Evolutionary conservation across 2,329 filamentous ascomycete species (phyloP), one percentile per base, ranked within the genome.

Genomic region (Drechslerella stenobrocha): DNA sequence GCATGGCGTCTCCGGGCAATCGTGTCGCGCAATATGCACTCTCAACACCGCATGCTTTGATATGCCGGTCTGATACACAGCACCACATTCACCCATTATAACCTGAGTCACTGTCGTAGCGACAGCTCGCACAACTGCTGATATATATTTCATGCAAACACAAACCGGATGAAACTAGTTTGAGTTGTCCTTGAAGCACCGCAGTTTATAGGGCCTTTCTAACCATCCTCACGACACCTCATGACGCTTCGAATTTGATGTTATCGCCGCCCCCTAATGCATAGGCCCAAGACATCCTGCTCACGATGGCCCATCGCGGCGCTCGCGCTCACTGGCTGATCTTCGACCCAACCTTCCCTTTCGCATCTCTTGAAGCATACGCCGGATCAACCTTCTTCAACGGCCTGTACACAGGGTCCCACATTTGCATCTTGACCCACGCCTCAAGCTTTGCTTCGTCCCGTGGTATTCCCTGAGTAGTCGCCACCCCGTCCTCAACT

Each of bases 391-490:
- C 84, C 32, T 80, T 78, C 74, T 80, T 81, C 71, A 90, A 74
- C 0, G 83, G 82, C 23, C 87, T 76, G 74, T 91, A 92, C 48
- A 80, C 80, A 0, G 88, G 81, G 69, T 87, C 79, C 88, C 88
- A 91, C 88, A 91, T 91, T 79, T 90, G 88, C 77, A 85, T 85
- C 23, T 80, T 76, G 64, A 91, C 85, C 88, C 88, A 92, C 60
- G 82, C 81, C 57, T 88, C 84, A 30, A 89, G 72, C 2, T 84
- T 81, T 0, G 73, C 77, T 1, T 83, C 78, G 8, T 74, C 76
- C 0, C 73, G 72, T 0, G 89, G 89, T 44, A 95, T 91, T 0
- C 77, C 81, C 61, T 83, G 74, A 71, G 86, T 81, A 59, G 83
- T 82, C 0, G 86, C 84, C 15, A 92, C 76, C 0, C 81, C 85